Conservation (phyloP, 139 green algal genomes). For the Pseudopediastrum boryanum region DNA sequence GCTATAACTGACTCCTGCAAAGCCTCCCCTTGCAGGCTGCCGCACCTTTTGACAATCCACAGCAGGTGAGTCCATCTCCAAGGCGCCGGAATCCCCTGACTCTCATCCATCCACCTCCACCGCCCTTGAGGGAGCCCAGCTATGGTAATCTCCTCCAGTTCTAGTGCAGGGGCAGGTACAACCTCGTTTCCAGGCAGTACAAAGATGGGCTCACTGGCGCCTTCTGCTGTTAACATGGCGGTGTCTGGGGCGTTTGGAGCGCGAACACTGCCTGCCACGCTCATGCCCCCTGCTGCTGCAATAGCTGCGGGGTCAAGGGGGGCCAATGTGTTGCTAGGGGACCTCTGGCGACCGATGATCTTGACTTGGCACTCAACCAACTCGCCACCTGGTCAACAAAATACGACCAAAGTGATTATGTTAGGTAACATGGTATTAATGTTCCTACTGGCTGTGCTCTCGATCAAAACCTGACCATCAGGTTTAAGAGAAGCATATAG, state of each 20-base stretch:
- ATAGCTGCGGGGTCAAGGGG: neutral
- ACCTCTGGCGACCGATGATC: neutral
- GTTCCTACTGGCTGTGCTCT: neutral
- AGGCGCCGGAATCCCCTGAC: neutral
- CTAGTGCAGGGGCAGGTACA: neutral
- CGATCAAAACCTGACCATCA: neutral
- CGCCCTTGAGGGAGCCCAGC: neutral
- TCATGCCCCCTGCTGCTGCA: neutral
- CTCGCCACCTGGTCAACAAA: constrained; percentile 11
- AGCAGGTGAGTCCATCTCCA: neutral
- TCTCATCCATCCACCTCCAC: neutral
- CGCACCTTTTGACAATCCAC: neutral
- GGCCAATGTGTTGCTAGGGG: neutral
- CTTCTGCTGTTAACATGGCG: neutral
- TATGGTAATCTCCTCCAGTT: neutral
- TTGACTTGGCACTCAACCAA: neutral
- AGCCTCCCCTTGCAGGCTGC: too few relatives aligned
- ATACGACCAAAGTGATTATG: neutral
- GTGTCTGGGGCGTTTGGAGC: neutral
- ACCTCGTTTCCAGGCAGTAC: neutral
- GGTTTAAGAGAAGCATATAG: too few relatives aligned
- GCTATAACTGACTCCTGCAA: too few relatives aligned
- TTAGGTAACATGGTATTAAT: neutral
- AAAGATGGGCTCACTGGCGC: neutral
- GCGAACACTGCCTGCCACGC: neutral